phyloP scores from a whole-genome alignment of 2,329 filamentous ascomycete genomes.

The Curvularia eragrostidis region DNA sequence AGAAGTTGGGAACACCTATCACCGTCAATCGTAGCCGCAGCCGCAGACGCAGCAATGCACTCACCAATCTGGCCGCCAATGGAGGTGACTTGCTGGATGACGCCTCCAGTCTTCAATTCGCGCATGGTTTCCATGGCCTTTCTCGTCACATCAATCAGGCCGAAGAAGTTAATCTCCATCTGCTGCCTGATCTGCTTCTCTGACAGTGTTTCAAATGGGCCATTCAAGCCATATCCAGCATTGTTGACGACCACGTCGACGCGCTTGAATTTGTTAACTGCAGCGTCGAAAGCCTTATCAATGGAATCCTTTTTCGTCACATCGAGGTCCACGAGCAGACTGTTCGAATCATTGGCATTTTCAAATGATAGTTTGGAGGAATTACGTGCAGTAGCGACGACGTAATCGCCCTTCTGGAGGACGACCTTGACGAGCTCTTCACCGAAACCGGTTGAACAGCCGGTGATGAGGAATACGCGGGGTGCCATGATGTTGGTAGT shows the following conservation, averaged over 20 bases:
- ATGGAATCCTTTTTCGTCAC: conserved; percentile 58
- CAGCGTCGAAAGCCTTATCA: conserved; percentile 54
- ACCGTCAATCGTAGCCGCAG: neutral
- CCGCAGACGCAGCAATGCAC: neutral
- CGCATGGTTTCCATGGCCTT: conserved; percentile 55
- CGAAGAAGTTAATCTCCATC: conserved; percentile 68
- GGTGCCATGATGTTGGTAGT: conserved; percentile 45
- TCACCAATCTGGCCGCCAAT: conserved; percentile 58
- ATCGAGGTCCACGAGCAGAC: conserved; percentile 60
- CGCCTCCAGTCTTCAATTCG: conserved; percentile 58
- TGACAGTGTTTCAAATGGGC: conserved; percentile 60
- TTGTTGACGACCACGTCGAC: conserved; percentile 69
- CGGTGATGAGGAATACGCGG: conserved; percentile 57
- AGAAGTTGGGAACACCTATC: conserved; percentile 48
- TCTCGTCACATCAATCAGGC: conserved; percentile 61
- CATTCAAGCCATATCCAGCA: conserved; percentile 63
- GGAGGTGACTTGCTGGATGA: conserved; percentile 63
- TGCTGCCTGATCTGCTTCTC: conserved; percentile 59
- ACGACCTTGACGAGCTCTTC: conserved; percentile 53
- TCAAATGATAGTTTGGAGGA: conserved; percentile 52
- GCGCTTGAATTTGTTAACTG: conserved; percentile 59
- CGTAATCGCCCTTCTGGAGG: conserved; percentile 53
- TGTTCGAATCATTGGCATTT: conserved; percentile 55
- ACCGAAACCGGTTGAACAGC: conserved; percentile 57
- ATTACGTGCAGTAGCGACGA: conserved; percentile 56